Evolutionary conservation across 306 rosid genomes (phyloP).

Genomic region (Albizia julibrissin): DNA sequence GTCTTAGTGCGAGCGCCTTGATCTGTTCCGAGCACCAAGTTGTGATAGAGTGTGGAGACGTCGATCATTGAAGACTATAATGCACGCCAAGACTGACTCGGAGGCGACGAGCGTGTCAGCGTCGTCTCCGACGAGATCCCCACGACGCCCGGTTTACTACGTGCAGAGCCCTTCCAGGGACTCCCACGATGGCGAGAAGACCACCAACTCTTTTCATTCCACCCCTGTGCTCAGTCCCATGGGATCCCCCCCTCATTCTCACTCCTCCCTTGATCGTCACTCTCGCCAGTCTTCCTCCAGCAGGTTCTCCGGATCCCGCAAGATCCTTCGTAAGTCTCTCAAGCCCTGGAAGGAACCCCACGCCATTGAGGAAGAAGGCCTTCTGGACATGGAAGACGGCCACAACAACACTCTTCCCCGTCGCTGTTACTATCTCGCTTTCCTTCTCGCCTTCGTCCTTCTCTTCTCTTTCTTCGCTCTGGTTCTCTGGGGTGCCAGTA

Average conservation of each 20-base stretch:
- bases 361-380: slow-evolving; percentile 92
- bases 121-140: slow-evolving; percentile 86
- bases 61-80: not conserved
- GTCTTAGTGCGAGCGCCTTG: not conserved
- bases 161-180: slow-evolving; percentile 95
- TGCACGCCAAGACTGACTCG: slow-evolving; percentile 97
- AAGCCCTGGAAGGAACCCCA: slow-evolving; percentile 80
- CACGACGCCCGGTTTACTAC: slow-evolving; percentile 83
- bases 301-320: slow-evolving; percentile 89
- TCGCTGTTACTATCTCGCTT: slow-evolving; percentile 74
- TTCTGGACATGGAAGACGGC: slow-evolving; percentile 61
- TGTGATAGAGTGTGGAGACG: not conserved
- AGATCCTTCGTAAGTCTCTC: slow-evolving; percentile 48
- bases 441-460: slow-evolving; percentile 67
- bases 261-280: slow-evolving; percentile 79
- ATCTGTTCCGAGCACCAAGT: not conserved
- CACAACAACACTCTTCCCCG: slow-evolving; percentile 51
- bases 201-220: slow-evolving; percentile 87
- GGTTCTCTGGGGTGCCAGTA: slow-evolving; percentile 89
- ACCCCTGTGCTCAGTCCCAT: slow-evolving; percentile 84
- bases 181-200: slow-evolving; percentile 98
- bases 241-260: slow-evolving; percentile 97
- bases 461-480: slow-evolving; percentile 80
- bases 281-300: slow-evolving; percentile 83
- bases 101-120: slow-evolving; percentile 89